phyloP scores from a whole-genome alignment of 768 basidiomycete species.

The Leucocoprinus sp. region DNA sequence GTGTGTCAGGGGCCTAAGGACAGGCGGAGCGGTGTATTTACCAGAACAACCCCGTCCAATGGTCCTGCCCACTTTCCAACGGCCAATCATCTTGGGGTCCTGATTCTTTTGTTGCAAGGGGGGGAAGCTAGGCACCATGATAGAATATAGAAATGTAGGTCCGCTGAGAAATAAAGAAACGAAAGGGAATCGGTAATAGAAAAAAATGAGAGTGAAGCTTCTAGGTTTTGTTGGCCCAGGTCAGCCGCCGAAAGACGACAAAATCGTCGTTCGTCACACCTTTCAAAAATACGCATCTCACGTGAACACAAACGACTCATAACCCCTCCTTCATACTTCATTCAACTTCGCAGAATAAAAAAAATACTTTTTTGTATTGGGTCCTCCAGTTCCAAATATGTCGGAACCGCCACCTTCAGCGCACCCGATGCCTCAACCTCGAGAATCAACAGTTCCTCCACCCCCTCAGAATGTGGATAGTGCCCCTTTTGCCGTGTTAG shows the following conservation, averaged over 20 bases:
- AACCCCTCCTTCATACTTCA: no score
- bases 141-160: constrained; percentile 16
- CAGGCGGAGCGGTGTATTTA: constrained; percentile 20
- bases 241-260: neutral
- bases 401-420: no score
- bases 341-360: neutral
- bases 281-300: constrained; percentile 30
- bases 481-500: constrained; percentile 62
- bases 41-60: constrained; percentile 78
- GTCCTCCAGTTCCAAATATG: no score
- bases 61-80: constrained; percentile 81
- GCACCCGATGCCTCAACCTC: constrained; percentile 23
- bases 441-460: constrained; percentile 33
- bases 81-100: constrained; percentile 64
- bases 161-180: neutral
- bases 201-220: neutral
- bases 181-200: neutral
- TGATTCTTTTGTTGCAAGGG: constrained; percentile 16
- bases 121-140: constrained; percentile 2
- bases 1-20: neutral
- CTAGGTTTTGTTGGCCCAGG: neutral
- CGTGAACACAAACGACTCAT: no score
- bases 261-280: constrained; percentile 17
- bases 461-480: constrained; percentile 62
- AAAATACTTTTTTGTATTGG: no score